A percentile compares a stretch with the other conserved stretches of the same genome.
phyloP scores from a whole-genome alignment of 345 rosid genomes.

The Aquilaria malaccensis region DNA sequence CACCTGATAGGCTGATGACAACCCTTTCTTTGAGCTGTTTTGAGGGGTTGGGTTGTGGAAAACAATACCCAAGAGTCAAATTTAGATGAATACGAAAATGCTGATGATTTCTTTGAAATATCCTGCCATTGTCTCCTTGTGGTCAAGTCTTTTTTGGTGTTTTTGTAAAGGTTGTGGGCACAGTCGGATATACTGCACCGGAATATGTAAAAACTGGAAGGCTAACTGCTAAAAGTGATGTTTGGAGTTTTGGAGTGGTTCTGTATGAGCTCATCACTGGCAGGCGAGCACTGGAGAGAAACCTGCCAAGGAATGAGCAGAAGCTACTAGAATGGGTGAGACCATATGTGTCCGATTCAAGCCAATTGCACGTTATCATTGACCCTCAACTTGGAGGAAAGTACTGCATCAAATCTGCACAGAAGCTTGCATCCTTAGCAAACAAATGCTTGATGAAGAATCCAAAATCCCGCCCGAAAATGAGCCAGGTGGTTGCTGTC shows the following conservation, averaged over 20 bases:
- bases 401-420: slow-evolving; percentile 66
- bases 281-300: slow-evolving; percentile 79
- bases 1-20: too few relatives aligned
- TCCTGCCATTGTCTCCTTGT: too few relatives aligned
- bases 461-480: slow-evolving; percentile 81
- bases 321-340: slow-evolving; percentile 94
- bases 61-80: too few relatives aligned
- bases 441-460: slow-evolving; percentile 82
- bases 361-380: slow-evolving; percentile 68
- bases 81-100: too few relatives aligned
- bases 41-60: too few relatives aligned
- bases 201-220: slow-evolving; percentile 88
- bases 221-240: slow-evolving; percentile 90
- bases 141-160: background rate
- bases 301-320: slow-evolving; percentile 82
- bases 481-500: slow-evolving; percentile 75
- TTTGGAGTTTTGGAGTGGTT: slow-evolving; percentile 99
- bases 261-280: slow-evolving; percentile 87
- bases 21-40: too few relatives aligned
- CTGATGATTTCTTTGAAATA: too few relatives aligned
- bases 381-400: slow-evolving; percentile 77
- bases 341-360: slow-evolving; percentile 73
- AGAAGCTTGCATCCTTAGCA: slow-evolving; percentile 68
- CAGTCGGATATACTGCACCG: slow-evolving; percentile 94
- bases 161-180: slow-evolving; percentile 76